A percentile compares a stretch with the other conserved stretches of the same genome.
Conservation (phyloP, 169 alveolate genomes). For the Sarcocystis neurona region DNA sequence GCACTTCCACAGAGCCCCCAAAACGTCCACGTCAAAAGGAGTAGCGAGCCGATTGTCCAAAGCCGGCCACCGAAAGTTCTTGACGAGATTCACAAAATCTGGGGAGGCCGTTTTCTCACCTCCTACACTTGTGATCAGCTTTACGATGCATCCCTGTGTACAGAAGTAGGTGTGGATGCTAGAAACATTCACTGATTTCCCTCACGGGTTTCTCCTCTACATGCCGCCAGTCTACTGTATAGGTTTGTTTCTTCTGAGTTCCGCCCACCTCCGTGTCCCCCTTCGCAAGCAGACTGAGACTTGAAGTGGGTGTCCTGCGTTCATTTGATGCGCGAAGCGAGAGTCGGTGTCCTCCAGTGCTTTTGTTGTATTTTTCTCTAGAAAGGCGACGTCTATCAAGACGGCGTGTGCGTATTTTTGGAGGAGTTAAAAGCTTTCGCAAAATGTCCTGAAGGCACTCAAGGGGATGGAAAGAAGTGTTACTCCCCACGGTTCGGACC, state of each 20-base stretch:
- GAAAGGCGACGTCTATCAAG: conserved; percentile 32
- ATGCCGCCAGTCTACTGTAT: no score
- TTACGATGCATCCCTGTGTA: no score
- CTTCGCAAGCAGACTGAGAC: neutral
- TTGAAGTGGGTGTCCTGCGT: neutral
- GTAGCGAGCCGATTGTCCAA: no score
- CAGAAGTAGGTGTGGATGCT: no score
- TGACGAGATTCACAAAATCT: no score
- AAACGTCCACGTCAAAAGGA: no score
- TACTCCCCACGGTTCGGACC: conserved; percentile 4
- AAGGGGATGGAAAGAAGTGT: conserved; percentile 31
- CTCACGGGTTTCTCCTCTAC: no score
- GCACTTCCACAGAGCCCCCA: no score
- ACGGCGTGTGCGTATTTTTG: neutral
- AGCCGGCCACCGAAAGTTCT: no score
- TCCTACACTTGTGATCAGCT: no score
- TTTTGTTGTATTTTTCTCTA: neutral
- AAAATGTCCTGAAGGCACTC: conserved; percentile 27
- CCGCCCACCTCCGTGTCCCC: neutral
- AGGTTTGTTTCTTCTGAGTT: neutral
- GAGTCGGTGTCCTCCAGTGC: neutral
- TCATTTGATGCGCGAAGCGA: neutral
- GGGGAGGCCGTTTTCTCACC: no score
- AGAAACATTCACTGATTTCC: no score
- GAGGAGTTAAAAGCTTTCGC: conserved; percentile 20